Evolutionary conservation across 2,329 filamentous ascomycete genomes (phyloP), one percentile per base, ranked within the genome.

Genomic region (Metarhizium humberi): DNA sequence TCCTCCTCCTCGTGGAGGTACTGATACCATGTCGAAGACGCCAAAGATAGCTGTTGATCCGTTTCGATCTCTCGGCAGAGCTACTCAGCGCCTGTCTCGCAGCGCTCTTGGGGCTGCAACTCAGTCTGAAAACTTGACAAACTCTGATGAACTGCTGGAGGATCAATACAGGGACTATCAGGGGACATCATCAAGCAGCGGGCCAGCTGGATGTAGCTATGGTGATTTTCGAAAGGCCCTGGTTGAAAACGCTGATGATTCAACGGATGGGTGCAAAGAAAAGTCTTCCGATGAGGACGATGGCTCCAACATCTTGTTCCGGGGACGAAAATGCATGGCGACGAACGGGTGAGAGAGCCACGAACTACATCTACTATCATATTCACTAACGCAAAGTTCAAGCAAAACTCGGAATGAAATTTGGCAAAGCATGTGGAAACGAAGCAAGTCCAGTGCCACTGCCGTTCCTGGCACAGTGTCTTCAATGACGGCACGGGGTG

Each of bases 401-500:
- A 70, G 66, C 51, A 78, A 71, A 60, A 68, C 69, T 30, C 63
- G 69, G 51, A 71, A 72, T 51, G 73, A 76, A 30, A 71, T 81
- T 36, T 76, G 75, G 77, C 74, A 77, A 58, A 72, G 67, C 16
- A 73, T 81, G 69, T 63, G 79, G 61, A 79, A 76, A 65, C 79
- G 76, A 60, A 75, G 75, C n/a, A 73, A 77, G 40, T 69, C 77
- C 13, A 79, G 75, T 56, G 75, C 70, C 49, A 69, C 69, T 48
- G 74, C 66, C 7, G 68, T 76, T 48, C 75, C 76, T 11, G 71
- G 78, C 51, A 70, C 78, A 10, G 67, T 82, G 50, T 79, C 78
- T 3, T 76, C 79, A 3, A 77, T 75, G 48, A 81, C 78, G 13
- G 79, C 75, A 7, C 78, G 75, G 32, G 79, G 78, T n/a, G 73